Conservation (phyloP, 2,329 filamentous ascomycete genomes). For the Ploettnerulaceae sp. region DNA sequence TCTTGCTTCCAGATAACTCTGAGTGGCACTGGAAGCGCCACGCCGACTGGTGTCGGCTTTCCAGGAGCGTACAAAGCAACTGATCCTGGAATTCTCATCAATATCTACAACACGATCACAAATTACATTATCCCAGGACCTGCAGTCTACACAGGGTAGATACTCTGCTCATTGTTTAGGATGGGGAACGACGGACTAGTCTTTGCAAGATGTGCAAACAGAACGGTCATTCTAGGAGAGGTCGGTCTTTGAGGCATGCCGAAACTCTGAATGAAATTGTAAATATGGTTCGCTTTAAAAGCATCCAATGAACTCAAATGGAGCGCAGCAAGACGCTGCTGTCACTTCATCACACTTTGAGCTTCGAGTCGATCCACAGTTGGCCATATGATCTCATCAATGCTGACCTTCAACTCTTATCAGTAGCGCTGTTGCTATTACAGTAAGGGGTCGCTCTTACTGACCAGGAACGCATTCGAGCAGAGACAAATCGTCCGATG, state of each 20-base stretch:
- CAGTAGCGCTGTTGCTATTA: neutral
- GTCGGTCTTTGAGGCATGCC: neutral
- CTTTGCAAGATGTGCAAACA: neutral
- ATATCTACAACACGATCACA: constrained; percentile 34
- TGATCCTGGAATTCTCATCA: constrained; percentile 45
- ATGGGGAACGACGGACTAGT: neutral
- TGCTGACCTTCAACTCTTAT: neutral
- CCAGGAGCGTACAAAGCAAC: constrained; percentile 43
- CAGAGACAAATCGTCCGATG: neutral
- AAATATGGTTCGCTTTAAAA: neutral
- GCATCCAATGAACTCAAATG: neutral
- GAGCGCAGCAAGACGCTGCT: neutral
- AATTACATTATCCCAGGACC: constrained; percentile 9
- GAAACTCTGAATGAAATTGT: neutral
- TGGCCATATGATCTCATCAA: neutral
- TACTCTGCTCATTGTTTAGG: neutral
- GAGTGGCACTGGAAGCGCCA: constrained; percentile 39
- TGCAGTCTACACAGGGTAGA: constrained; percentile 5
- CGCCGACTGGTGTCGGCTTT: constrained; percentile 38
- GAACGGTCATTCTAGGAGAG: neutral
- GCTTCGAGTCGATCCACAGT: neutral
- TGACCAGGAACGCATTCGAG: neutral
- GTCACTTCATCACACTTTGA: neutral
- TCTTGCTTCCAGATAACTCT: constrained; percentile 43
- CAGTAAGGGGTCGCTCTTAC: neutral